phyloP scores from a whole-genome alignment of 345 rosid genomes.

The Rhodamnia argentea region DNA sequence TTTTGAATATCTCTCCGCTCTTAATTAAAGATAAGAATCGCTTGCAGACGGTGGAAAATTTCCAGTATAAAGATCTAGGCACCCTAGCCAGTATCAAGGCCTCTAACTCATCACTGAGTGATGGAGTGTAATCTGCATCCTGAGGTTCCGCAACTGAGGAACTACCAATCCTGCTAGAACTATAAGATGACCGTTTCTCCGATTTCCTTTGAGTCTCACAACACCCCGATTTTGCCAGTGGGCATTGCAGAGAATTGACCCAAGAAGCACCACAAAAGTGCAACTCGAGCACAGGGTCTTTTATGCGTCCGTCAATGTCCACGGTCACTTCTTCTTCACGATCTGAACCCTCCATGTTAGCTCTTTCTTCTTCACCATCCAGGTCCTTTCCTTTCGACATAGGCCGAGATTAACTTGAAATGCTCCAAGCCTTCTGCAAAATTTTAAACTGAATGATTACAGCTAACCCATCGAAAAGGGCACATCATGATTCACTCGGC shows the following conservation, averaged over 20 bases:
- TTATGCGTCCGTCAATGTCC: no score
- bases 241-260: no score
- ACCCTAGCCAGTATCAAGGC: conserved; percentile 57
- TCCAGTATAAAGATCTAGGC: conserved; percentile 69
- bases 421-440: background rate
- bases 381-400: conserved; percentile 29
- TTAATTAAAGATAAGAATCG: conserved; percentile 37
- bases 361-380: conserved; percentile 23
- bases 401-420: background rate
- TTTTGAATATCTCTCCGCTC: conserved; percentile 59
- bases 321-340: background rate
- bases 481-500: background rate
- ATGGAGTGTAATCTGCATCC: conserved; percentile 93
- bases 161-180: conserved; percentile 11
- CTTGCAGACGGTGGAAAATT: conserved; percentile 41
- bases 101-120: conserved; percentile 68
- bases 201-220: background rate
- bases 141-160: conserved; percentile 43
- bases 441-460: background rate
- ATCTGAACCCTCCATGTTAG: background rate
- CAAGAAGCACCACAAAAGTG: no score
- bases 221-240: background rate
- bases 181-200: background rate
- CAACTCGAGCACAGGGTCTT: no score
- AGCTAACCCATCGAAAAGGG: background rate